Conservation (phyloP, 495 filamentous ascomycete species). For the Filosporella fistucella region DNA sequence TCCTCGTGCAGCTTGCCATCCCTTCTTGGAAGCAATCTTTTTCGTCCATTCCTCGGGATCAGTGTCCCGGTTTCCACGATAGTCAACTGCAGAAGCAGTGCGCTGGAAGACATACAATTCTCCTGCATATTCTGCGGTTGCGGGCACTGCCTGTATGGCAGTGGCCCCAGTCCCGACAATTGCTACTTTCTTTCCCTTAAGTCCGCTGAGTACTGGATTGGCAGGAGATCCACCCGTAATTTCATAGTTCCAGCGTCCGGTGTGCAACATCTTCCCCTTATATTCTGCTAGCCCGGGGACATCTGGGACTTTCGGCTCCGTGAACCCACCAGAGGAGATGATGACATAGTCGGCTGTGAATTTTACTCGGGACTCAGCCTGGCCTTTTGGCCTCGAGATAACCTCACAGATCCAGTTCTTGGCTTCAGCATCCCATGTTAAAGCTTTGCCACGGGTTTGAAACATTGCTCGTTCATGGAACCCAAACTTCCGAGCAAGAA, state of each 20-base stretch:
- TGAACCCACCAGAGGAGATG: background rate
- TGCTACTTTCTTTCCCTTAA: conserved; percentile 46
- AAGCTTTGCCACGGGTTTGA: conserved; percentile 29
- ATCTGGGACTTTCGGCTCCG: conserved; percentile 39
- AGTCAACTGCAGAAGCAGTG: conserved; percentile 46
- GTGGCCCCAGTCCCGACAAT: conserved; percentile 54
- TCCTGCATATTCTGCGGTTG: conserved; percentile 43
- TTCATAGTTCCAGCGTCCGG: conserved; percentile 48
- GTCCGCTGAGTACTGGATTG: conserved; percentile 36
- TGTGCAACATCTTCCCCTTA: conserved; percentile 46
- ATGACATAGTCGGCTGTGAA: conserved; percentile 5
- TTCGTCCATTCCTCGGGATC: conserved; percentile 38
- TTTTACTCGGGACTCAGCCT: background rate
- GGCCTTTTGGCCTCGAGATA: background rate
- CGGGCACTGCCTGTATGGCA: conserved; percentile 46
- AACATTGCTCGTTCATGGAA: conserved; percentile 45
- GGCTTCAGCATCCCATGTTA: conserved; percentile 35
- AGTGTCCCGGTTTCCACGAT: conserved; percentile 42
- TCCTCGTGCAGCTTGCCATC: conserved; percentile 40
- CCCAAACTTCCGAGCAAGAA: conserved; percentile 35
- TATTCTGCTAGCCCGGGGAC: conserved; percentile 39
- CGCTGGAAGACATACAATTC: conserved; percentile 53
- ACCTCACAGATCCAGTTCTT: conserved; percentile 2
- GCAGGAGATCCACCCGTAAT: conserved; percentile 46
- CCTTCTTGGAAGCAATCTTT: conserved; percentile 32